A percentile compares a stretch with the other conserved stretches of the same genome.
phyloP scores from a whole-genome alignment of 768 basidiomycete species.

The Ramaria rubella region DNA sequence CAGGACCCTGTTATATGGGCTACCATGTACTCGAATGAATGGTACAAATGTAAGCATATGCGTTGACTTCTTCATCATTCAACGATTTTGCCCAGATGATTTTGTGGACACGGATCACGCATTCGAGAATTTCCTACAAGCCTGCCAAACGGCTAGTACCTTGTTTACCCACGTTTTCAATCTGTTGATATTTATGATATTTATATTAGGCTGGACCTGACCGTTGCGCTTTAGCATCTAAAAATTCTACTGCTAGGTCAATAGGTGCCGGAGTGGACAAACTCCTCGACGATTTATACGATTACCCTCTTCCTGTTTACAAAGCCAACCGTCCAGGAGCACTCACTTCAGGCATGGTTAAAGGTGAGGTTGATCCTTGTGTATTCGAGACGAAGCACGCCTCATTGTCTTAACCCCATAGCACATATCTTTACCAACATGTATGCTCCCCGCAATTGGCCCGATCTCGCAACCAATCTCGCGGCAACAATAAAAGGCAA shows the following conservation, averaged over 20 bases:
- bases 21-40: slow-evolving; percentile 14
- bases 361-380: slow-evolving; percentile 15
- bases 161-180: not conserved
- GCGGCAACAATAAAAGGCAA: slow-evolving; percentile 21
- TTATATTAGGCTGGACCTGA: slow-evolving; percentile 22
- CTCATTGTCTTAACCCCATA: not conserved
- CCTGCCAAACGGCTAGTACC: slow-evolving; percentile 21
- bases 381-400: too few relatives aligned
- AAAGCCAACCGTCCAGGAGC: slow-evolving; percentile 20
- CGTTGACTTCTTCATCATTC: slow-evolving; percentile 1
- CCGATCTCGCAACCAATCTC: slow-evolving; percentile 13
- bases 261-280: slow-evolving; percentile 19
- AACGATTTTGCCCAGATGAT: slow-evolving; percentile 15
- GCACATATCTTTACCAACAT: slow-evolving; percentile 15
- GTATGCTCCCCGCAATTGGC: slow-evolving; percentile 21
- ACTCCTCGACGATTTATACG: slow-evolving; percentile 19
- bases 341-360: slow-evolving; percentile 21
- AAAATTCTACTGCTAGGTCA: slow-evolving; percentile 14
- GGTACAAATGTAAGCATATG: not conserved
- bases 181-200: not conserved
- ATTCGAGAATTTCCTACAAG: slow-evolving; percentile 22
- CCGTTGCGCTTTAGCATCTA: slow-evolving; percentile 21
- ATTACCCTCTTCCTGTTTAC: slow-evolving; percentile 22
- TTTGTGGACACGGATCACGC: slow-evolving; percentile 21
- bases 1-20: slow-evolving; percentile 24